Evolutionary conservation across 2,329 filamentous ascomycete species (phyloP), one percentile per base, ranked within the genome.

Genomic region (Clonostachys byssicola): DNA sequence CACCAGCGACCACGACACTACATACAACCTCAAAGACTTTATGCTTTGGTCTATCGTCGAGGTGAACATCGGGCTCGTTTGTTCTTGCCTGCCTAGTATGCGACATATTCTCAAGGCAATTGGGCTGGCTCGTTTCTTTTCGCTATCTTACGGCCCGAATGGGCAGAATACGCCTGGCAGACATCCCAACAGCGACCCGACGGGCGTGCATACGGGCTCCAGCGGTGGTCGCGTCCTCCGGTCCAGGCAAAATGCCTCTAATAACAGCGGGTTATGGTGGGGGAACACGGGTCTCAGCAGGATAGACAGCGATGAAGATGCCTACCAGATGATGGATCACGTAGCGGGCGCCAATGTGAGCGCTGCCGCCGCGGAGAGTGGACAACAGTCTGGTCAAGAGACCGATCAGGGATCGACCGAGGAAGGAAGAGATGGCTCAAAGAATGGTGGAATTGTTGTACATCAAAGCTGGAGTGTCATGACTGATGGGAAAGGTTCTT

Each of bases 31-130:
- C 14, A n/a, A 18, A 5, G 36, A 39, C 36, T 39, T 39, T 12
- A 39, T 39, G 36, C 36, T 56, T 40, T 67, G 65, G 65, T 65
- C 63, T 5, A 61, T 56, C 1, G 52, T 67, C 16, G 65, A 67
- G 47, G 58, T 66, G 50, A 61, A 60, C 48, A 56, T 65, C 7
- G 63, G 63, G 4, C 63, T 67, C 47, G 64, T 67, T 30, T 67
- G 65, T 47, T 58, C 61, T 8, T 65, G 62, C 38, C 54, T 67
- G 52, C 65, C 65, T 0, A 52, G 62, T 4, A 48, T 65, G 1
- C 57, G 61, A 3, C 54, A 63, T 16, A 50, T 67, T 13, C 50
- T 66, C 3, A 39, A 39, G 36, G 17, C 17, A 12, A 18, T 39
- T 18, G 36, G 36, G 14, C 12, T 39, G 36, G 17, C 10, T 8